Evolutionary conservation across 2,329 filamentous ascomycete species (phyloP), one percentile per base, ranked within the genome.

Genomic region (Aspergillus sp.): DNA sequence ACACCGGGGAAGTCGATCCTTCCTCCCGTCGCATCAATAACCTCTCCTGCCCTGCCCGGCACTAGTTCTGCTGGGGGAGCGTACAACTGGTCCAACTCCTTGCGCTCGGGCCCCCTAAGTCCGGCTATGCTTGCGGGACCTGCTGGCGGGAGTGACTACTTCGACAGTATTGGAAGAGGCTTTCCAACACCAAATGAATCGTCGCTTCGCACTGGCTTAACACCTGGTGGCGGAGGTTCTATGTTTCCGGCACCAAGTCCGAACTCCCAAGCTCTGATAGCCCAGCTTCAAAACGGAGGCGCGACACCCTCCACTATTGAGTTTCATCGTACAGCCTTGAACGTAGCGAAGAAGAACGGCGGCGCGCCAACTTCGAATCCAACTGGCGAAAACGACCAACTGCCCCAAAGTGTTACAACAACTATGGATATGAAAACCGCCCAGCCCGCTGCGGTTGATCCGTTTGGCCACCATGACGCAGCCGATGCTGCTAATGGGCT

Each of bases 181-280:
- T 96, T 96, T 70, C 91, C 92, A 4, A 98, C 95, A 4, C 93
- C 93, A 1, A 97, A 97, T 85, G 95, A 99, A 77, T 98, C 93
- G 7, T 96, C 91, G 3, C 80, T 98, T 52, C 85, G 95, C 60
- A 95, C 92, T 59, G 95, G 95, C 56, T 78, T 98, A 65, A 98
- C 95, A 53, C 95, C 95, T 49, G 95, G 95, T 60, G 93, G 93
- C 65, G 92, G 93, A 73, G 93, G 93, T 67, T 96, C 93, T 67
- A 98, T 98, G 91, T 98, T 98, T 80, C 92, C 93, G 56, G 90
- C 89, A 55, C 89, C 91, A 2, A 96, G 90, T 72, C 93, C 91
- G 4, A 96, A 90, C 73, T 90, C 91, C 0, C 89, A 92, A 78
- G 89, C 90, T 51, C 78, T 97, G 6, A 91, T 93, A 75, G 88